Base-by-base conservation (phyloP, 345 rosid genomes). In the Acer yangbiense region DNA sequence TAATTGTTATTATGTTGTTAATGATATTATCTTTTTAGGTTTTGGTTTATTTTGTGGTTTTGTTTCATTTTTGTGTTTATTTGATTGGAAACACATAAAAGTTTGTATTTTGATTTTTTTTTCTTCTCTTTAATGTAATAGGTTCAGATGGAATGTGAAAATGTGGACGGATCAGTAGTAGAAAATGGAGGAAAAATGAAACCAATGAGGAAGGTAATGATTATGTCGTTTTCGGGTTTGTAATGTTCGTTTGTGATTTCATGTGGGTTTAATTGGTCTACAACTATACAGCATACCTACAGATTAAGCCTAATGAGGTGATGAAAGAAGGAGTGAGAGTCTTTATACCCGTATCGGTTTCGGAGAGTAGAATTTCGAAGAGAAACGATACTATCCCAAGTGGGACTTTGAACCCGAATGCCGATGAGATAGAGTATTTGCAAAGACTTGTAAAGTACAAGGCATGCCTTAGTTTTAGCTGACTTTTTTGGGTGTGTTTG, bases 361-460 rank as follows among this genome's bases (percentile, higher is more conserved):
- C 93, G 6, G 98, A 93, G 84, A 81, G 86, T 50, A 89, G 89
- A 78, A 85, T 95, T 66, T 86, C 94, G 60, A 91, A 78, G 91
- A 90, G 98, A 82, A 93, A 82, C 52, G 98, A 90, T 68, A 87
- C 90, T 57, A 93, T 95, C 78, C 98, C 98, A 18, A 91, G 95
- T 70, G 98, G 98, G 77, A 95, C 98, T 48, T 88, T 93, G 62
- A 74, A 89, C 85, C 98, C 98, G 50, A 95, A 95, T 83, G 97
- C 96, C 9, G 98, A 95, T 73, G 98, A 95, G 88, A 95, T 95
- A 41, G 82, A 84, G 4, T 95, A 93, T 85, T 84, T 95, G 90
- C 91, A 85, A 76, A 93, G 98, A 82, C 98, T 93, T 76, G 98
- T 93, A 77, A 89, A 89, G 85, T 93, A 87, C 87, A 93, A 90